phyloP scores from a whole-genome alignment of 106 monocot species.

The Dendrobium officinale region DNA sequence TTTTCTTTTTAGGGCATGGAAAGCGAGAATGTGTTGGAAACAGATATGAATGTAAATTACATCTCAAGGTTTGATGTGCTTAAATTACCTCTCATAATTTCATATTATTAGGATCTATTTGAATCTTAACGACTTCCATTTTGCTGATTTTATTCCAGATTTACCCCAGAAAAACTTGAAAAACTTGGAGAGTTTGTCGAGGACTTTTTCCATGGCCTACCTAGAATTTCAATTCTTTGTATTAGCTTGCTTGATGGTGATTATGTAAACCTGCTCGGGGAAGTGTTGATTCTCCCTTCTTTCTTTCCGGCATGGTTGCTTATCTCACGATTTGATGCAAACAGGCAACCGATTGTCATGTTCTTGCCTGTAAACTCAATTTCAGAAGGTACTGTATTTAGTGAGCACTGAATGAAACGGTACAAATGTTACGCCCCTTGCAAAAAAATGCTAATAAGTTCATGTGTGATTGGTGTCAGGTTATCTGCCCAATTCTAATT shows the following conservation, averaged over 20 bases:
- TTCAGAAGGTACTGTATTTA: slow-evolving; percentile 33
- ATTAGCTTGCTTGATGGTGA: slow-evolving; percentile 74
- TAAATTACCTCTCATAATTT: background rate
- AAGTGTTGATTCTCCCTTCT: slow-evolving; percentile 54
- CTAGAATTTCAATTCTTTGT: slow-evolving; percentile 58
- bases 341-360: slow-evolving; percentile 48
- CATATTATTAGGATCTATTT: background rate
- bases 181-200: slow-evolving; percentile 57
- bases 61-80: slow-evolving; percentile 5
- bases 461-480: slow-evolving; percentile 21
- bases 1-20: background rate
- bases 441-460: slow-evolving; percentile 1
- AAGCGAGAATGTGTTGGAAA: background rate
- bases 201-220: slow-evolving; percentile 48
- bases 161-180: slow-evolving; percentile 37
- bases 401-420: background rate
- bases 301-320: slow-evolving; percentile 77
- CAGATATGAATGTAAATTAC: background rate
- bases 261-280: slow-evolving; percentile 54
- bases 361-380: slow-evolving; percentile 61
- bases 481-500: slow-evolving; percentile 15
- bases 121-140: background rate
- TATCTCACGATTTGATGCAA: slow-evolving; percentile 51
- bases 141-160: slow-evolving; percentile 23
- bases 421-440: background rate